Conservation (phyloP, 1,284 basidiomycete genomes). For the Sutorius eximius region DNA sequence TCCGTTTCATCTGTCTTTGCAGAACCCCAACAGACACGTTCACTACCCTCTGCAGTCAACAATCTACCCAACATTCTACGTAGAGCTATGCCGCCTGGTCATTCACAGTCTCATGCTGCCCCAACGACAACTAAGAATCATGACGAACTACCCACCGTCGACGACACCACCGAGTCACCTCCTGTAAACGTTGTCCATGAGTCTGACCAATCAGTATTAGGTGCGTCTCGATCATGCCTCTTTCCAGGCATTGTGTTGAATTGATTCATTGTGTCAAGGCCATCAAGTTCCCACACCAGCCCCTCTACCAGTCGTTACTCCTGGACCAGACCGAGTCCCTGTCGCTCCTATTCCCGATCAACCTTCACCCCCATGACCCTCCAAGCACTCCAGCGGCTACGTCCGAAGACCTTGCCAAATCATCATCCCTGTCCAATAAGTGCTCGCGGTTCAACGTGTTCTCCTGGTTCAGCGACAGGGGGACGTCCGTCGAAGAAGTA, state of each 20-base stretch:
- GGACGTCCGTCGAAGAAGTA: constrained; percentile 5
- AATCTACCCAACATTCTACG: constrained; percentile 36
- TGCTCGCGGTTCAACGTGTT: constrained; percentile 25
- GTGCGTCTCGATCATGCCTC: constrained; percentile 13
- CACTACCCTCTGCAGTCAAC: constrained; percentile 33
- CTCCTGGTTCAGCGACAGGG: constrained; percentile 14
- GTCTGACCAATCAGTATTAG: constrained; percentile 8
- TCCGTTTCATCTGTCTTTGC: constrained; percentile 37
- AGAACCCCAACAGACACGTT: constrained; percentile 40
- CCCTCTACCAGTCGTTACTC: neutral
- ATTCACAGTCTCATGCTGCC: constrained; percentile 10
- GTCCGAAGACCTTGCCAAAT: neutral
- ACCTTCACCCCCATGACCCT: neutral
- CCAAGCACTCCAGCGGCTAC: neutral
- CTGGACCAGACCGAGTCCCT: neutral
- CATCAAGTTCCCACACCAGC: neutral
- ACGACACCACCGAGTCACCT: neutral
- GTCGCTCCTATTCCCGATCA: neutral
- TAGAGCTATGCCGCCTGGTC: constrained; percentile 26
- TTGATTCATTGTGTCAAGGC: constrained; percentile 8
- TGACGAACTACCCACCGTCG: neutral
- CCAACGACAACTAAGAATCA: constrained; percentile 6
- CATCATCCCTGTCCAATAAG: constrained; percentile 1
- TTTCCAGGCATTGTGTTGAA: neutral
- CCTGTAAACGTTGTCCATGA: constrained; percentile 1